These are phyloP conservation scores for Helianthus tuberosus DNA, from an alignment of 129 eudicot genomes.

Conservation along the genomic window DNA sequence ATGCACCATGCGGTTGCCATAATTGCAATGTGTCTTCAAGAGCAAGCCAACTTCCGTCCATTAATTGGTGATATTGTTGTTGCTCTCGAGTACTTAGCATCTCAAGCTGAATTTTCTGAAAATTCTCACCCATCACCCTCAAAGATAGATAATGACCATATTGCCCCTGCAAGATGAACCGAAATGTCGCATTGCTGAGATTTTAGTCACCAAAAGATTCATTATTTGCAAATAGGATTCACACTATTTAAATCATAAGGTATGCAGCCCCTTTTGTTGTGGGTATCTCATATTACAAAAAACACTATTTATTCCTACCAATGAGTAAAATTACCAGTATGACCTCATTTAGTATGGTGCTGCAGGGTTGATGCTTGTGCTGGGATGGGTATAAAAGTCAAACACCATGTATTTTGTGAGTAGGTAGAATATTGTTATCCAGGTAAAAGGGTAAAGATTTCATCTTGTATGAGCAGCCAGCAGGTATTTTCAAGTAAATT, in stretches of 20 bases:
- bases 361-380: constrained; percentile 29
- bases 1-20: constrained; percentile 77
- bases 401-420: constrained; percentile 12
- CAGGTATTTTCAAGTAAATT: background rate
- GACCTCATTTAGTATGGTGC: background rate
- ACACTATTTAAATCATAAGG: background rate
- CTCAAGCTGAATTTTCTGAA: constrained; percentile 55
- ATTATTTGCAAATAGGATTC: background rate
- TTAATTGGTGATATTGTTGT: constrained; percentile 68
- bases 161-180: constrained; percentile 1
- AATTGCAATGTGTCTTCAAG: constrained; percentile 80
- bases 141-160: constrained; percentile 4
- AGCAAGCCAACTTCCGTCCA: constrained; percentile 74
- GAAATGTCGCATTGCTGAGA: constrained; percentile 7
- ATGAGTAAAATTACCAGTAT: constrained; percentile 8
- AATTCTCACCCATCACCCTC: constrained; percentile 37
- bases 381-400: constrained; percentile 23
- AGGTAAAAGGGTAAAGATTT: constrained; percentile 17
- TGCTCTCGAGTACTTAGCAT: constrained; percentile 74
- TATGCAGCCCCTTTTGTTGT: no score
- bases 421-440: constrained; percentile 16
- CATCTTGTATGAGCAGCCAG: constrained; percentile 17
- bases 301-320: no score
- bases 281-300: no score
- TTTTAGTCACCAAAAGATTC: constrained; percentile 11